These are phyloP conservation scores for Pulveroboletus sp. DNA, from an alignment of 768 basidiomycete species.

Conservation along the genomic window DNA sequence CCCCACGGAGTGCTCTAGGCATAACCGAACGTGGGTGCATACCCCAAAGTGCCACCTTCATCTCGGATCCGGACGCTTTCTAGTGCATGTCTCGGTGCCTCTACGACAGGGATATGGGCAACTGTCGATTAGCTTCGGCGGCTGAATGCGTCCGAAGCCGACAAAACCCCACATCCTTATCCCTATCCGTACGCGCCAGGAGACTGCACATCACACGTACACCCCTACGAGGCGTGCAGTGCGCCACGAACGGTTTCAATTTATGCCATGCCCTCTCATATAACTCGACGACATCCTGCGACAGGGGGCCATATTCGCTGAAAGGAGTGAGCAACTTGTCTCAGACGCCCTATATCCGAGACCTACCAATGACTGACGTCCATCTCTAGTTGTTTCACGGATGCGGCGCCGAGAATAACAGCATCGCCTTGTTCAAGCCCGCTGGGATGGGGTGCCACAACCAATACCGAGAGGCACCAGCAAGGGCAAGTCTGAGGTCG, in stretches of 20 bases:
- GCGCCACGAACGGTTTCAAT: constrained; percentile 1
- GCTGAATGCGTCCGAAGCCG: background rate
- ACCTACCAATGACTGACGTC: constrained; percentile 13
- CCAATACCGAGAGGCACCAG: constrained; percentile 12
- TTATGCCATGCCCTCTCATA: constrained; percentile 12
- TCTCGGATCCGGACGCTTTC: background rate
- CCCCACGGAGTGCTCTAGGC: background rate
- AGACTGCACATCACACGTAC: no score
- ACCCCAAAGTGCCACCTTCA: background rate
- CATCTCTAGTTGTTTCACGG: constrained; percentile 33
- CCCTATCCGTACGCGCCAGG: background rate
- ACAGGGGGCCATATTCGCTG: constrained; percentile 17
- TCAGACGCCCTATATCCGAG: background rate
- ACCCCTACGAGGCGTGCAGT: constrained; percentile 11
- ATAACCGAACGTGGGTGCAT: background rate
- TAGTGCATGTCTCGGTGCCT: background rate
- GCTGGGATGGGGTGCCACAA: constrained; percentile 22
- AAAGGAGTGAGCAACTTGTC: constrained; percentile 2
- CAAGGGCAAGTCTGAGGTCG: constrained; percentile 4
- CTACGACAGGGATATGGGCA: no score
- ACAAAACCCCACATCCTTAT: background rate
- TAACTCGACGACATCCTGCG: constrained; percentile 7
- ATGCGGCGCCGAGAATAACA: constrained; percentile 37
- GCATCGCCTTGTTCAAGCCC: constrained; percentile 17
- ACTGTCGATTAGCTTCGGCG: background rate